Percentiles rank a stretch among this genome's conserved stretches.
phyloP scores from a whole-genome alignment of 257 asterid genomes.

The Solanum dulcamara region DNA sequence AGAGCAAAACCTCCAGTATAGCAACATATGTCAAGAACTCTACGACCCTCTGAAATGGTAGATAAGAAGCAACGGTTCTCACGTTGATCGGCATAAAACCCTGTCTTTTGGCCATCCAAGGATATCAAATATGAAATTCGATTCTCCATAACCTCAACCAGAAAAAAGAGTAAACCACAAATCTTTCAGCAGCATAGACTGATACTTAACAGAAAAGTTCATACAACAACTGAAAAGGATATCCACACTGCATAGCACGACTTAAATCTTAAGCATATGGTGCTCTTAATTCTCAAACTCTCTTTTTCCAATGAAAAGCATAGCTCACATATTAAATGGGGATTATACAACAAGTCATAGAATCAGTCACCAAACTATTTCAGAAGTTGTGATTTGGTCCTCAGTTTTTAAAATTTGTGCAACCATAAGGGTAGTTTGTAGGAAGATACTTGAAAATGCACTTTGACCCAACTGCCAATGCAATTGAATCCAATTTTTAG shows the following conservation, averaged over 20 bases:
- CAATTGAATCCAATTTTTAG: not conserved
- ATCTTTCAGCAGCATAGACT: not conserved
- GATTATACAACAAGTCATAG: not conserved
- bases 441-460: not conserved
- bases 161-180: not conserved
- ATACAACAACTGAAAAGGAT: not conserved
- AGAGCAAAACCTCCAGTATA: conserved; percentile 94
- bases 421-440: not conserved
- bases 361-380: not conserved
- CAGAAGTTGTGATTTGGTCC: not conserved
- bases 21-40: conserved; percentile 80
- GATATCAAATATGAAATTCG: conserved; percentile 67
- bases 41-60: conserved; percentile 61
- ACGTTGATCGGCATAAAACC: conserved; percentile 97
- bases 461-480: not conserved
- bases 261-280: not conserved
- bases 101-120: conserved; percentile 91
- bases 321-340: not conserved
- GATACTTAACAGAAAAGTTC: not conserved
- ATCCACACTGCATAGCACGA: not conserved
- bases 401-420: not conserved
- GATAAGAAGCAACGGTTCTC: conserved; percentile 76
- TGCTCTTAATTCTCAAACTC: not conserved
- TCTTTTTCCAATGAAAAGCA: not conserved
- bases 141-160: conserved; percentile 73